Percentiles rank a stretch among this genome's conserved stretches.
Conservation (phyloP, 106 monocot genomes). For the Vanilla planifolia region DNA sequence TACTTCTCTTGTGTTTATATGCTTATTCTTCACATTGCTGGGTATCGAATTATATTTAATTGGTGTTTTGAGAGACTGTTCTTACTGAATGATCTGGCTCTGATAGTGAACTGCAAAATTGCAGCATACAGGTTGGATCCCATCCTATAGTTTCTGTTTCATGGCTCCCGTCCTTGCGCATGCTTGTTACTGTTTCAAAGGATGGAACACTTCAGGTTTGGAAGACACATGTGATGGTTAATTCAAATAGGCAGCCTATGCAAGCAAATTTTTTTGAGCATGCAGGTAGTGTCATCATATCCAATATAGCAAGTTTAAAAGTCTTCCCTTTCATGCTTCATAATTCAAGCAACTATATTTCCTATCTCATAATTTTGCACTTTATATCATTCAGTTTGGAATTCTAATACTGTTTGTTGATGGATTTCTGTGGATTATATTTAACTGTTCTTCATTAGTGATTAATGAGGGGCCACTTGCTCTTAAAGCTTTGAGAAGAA, state of each 20-base stretch:
- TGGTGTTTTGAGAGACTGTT: slow-evolving; percentile 1
- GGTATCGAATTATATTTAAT: slow-evolving; percentile 4
- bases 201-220: slow-evolving; percentile 90
- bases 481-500: no score
- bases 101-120: slow-evolving; percentile 18
- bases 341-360: no score
- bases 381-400: no score
- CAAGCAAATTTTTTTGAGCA: slow-evolving; percentile 89
- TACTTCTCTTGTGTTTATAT: no score
- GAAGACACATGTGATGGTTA: slow-evolving; percentile 76
- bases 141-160: slow-evolving; percentile 80
- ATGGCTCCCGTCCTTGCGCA: slow-evolving; percentile 69
- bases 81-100: slow-evolving; percentile 8
- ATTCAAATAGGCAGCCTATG: slow-evolving; percentile 87
- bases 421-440: no score
- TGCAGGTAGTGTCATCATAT: slow-evolving; percentile 81
- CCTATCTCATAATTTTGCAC: no score
- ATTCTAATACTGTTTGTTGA: no score
- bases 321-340: no score
- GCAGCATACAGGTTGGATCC: slow-evolving; percentile 82
- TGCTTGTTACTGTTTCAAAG: slow-evolving; percentile 81
- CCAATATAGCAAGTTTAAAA: no score
- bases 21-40: no score
- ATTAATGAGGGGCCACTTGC: no score
- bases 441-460: no score